Conservation (phyloP, 306 rosid genomes). For the Biancaea sappan region DNA sequence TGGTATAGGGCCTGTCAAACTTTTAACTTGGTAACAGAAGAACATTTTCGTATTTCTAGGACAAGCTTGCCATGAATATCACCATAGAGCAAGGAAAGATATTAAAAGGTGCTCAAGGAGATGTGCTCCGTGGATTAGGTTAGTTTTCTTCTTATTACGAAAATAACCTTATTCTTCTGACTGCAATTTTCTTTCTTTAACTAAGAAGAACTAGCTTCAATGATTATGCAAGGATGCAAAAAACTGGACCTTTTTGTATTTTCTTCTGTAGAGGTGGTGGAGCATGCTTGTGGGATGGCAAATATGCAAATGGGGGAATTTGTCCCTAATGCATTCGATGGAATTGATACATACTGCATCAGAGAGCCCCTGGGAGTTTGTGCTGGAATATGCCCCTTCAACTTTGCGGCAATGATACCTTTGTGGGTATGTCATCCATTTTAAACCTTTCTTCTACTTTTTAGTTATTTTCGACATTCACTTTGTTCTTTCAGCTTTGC, state of each 20-base stretch:
- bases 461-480: constrained; percentile 26
- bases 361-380: constrained; percentile 89
- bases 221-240: constrained; percentile 17
- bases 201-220: constrained; percentile 1
- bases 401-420: constrained; percentile 62
- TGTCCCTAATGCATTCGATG: constrained; percentile 66
- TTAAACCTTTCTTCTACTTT: constrained; percentile 9
- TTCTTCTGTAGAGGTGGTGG: constrained; percentile 64
- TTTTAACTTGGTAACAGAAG: constrained; percentile 17
- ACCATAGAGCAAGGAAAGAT: constrained; percentile 70
- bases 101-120: constrained; percentile 62
- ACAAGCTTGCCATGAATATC: constrained; percentile 63
- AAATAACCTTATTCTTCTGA: constrained; percentile 3
- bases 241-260: background rate
- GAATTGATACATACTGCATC: constrained; percentile 68
- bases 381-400: constrained; percentile 76
- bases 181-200: constrained; percentile 25
- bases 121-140: constrained; percentile 77
- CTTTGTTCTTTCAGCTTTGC: constrained; percentile 4
- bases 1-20: background rate
- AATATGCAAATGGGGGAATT: constrained; percentile 71
- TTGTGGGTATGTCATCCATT: constrained; percentile 66
- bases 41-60: constrained; percentile 47
- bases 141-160: constrained; percentile 30
- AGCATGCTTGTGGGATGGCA: constrained; percentile 76